Percentiles rank a stretch among this genome's conserved stretches.
phyloP scores from a whole-genome alignment of 805 yeast species.

The Clavispora carvajalis region DNA sequence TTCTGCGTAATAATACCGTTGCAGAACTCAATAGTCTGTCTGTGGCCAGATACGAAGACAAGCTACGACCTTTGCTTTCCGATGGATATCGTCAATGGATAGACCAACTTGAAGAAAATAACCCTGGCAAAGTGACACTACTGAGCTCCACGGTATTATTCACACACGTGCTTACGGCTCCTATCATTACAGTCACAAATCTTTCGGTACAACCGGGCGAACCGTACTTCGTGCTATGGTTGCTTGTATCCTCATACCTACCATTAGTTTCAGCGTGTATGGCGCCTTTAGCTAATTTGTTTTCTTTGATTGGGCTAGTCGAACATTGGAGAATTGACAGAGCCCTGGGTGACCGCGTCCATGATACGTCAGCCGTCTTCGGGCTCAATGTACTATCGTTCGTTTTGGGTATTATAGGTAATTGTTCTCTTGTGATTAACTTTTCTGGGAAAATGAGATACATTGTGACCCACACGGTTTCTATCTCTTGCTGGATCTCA shows the following conservation, averaged over 20 bases:
- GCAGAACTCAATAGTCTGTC: slow-evolving; percentile 5
- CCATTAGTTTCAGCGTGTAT: slow-evolving; percentile 74
- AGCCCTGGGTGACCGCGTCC: slow-evolving; percentile 23
- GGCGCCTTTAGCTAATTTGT: slow-evolving; percentile 74
- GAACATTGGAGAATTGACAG: slow-evolving; percentile 55
- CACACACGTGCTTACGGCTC: slow-evolving; percentile 28
- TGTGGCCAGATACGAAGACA: slow-evolving; percentile 10
- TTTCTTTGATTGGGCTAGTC: slow-evolving; percentile 65
- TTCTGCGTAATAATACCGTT: slow-evolving; percentile 4
- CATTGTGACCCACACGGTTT: slow-evolving; percentile 53
- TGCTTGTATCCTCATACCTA: slow-evolving; percentile 57
- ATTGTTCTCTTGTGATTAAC: slow-evolving; percentile 63
- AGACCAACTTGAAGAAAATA: not conserved
- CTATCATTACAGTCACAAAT: slow-evolving; percentile 25
- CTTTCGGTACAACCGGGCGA: slow-evolving; percentile 36
- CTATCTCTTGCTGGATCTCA: slow-evolving; percentile 58
- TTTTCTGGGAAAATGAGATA: slow-evolving; percentile 57
- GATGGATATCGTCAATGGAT: slow-evolving; percentile 5
- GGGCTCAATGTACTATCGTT: slow-evolving; percentile 60
- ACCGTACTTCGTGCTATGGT: slow-evolving; percentile 47
- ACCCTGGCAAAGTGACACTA: slow-evolving; percentile 1
- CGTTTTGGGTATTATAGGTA: slow-evolving; percentile 61
- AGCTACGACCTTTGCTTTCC: slow-evolving; percentile 12
- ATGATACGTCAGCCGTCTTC: slow-evolving; percentile 27
- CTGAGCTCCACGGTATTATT: slow-evolving; percentile 15